A percentile compares a stretch with the other conserved stretches of the same genome.
Conservation (phyloP, 2,329 filamentous ascomycete species). For the Aureobasidium sp. region DNA sequence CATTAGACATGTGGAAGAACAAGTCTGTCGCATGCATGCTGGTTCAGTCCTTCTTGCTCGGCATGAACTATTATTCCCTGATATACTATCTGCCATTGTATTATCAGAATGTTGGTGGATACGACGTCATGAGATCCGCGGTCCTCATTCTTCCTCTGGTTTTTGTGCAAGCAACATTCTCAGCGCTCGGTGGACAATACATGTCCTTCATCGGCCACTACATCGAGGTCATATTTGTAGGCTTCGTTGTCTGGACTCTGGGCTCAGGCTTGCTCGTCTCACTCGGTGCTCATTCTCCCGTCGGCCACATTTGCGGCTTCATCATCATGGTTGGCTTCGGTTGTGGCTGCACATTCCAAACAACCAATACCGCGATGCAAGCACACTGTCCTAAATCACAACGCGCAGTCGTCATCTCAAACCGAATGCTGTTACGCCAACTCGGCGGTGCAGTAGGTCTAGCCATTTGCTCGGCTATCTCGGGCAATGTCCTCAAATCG, state of each 20-base stretch:
- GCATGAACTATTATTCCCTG: slow-evolving; percentile 54
- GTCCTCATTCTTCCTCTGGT: slow-evolving; percentile 40
- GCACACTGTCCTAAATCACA: slow-evolving; percentile 33
- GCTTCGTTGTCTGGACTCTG: slow-evolving; percentile 33
- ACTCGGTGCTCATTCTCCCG: slow-evolving; percentile 24
- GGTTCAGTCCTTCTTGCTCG: slow-evolving; percentile 53
- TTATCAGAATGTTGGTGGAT: slow-evolving; percentile 43
- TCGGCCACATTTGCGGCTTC: slow-evolving; percentile 27
- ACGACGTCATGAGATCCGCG: slow-evolving; percentile 45
- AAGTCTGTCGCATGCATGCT: slow-evolving; percentile 49
- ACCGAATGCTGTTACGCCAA: slow-evolving; percentile 35
- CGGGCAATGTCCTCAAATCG: slow-evolving; percentile 28
- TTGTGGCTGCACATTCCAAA: slow-evolving; percentile 32
- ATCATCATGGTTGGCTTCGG: slow-evolving; percentile 30
- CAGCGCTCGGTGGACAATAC: slow-evolving; percentile 44
- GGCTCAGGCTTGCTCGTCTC: slow-evolving; percentile 30
- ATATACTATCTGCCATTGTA: slow-evolving; percentile 46
- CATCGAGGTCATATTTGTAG: slow-evolving; percentile 39
- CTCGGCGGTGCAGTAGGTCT: slow-evolving; percentile 32
- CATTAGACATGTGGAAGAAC: slow-evolving; percentile 49
- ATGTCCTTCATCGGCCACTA: slow-evolving; percentile 40
- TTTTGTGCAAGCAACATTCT: slow-evolving; percentile 17
- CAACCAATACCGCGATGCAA: slow-evolving; percentile 34
- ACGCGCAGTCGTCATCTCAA: slow-evolving; percentile 34
- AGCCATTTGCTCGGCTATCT: slow-evolving; percentile 31